Evolutionary conservation across 768 basidiomycete species (phyloP), one percentile per base, ranked within the genome.

Genomic region (Boletus rubropictus): DNA sequence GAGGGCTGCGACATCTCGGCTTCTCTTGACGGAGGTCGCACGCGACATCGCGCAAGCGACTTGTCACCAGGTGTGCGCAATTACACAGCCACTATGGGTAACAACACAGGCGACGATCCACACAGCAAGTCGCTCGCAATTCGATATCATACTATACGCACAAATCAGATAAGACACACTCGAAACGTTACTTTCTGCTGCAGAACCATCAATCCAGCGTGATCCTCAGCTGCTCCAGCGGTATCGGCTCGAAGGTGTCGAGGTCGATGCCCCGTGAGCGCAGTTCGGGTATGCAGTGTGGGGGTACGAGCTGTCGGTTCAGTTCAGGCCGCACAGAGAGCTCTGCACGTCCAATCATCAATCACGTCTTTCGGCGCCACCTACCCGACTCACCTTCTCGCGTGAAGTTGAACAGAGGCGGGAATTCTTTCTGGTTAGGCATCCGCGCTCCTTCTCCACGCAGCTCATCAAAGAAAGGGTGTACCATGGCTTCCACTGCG

Each of bases 401-500:
- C 46, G 93, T 91, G 65, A 96, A 97, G 73, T 99, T 81, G 69
- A 99, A 98, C 55, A 99, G 71, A 28, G 79, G 78, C 2, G 96
- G 96, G 70, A 97, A 90, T 43, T 95, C 91, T 68, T 91, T 94
- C 52, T 96, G 94, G 57, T 94, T 96, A 7, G 94, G 93, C 90
- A 99, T 90, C 69, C 84, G 81, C 37, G 89, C 87, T 0, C 90
- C 92, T 63, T 94, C 89, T 35, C 77, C 78, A 53, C 91, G 82
- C 58, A 99, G 69, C 70, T 99, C 96, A 63, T 98, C 94, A 67
- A 99, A 99, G 85, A 98, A 94, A 22, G 89, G 83, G 64, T 95
- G 84, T 53, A 90, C 77, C 91, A 95, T 91, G 21, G 89, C 88
- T 68, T 91, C 86, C 58, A 92, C 78, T 2, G 92, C 86, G 57